Evolutionary conservation across 768 basidiomycete genomes (phyloP), one percentile per base, ranked within the genome.

Genomic region (Russula sp.): DNA sequence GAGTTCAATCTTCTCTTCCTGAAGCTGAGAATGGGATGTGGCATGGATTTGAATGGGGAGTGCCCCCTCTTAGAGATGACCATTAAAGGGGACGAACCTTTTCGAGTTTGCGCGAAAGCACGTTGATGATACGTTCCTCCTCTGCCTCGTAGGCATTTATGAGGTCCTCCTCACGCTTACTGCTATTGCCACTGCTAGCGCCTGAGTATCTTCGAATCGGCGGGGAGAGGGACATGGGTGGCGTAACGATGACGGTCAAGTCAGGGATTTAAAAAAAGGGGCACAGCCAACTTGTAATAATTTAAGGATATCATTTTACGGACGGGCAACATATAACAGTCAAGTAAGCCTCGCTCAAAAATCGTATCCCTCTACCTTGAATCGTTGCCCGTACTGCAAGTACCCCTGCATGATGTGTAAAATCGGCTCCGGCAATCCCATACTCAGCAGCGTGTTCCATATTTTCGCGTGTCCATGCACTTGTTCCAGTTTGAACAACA

Each of bases 391-490:
- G 74, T 95, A 96, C 68, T 87, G 84, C 72, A 96, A 76, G 73
- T 93, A 94, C 65, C 88, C 86, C 66, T 94, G 87, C 91, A 98
- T 94, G 68, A 97, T 90, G 77, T 91, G 94, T 69, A 90, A 78
- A 60, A 97, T 89, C 8, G 89, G 81, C 2, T 93, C 90, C 1
- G 95, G 95, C 8, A 98, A 79, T 3, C 92, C 91, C 91, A 97
- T 95, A 71, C 94, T 96, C 59, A 97, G 75, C 32, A 99, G 75
- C 7, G 95, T 95, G 72, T 92, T 97, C 57, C 87, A 84, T 64
- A 98, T 94, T 77, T 98, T 98, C 64, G 86, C 89, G 68, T 94
- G 89, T 0, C 97, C 97, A 67, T 98, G 94, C 44, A 90, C 84
- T 73, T 88, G 88, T 6, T 94, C 93, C 6, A 99, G 82, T 75